These are phyloP conservation scores for Xylaria scruposa DNA, from an alignment of 495 filamentous ascomycete species.

Conservation along the genomic window DNA sequence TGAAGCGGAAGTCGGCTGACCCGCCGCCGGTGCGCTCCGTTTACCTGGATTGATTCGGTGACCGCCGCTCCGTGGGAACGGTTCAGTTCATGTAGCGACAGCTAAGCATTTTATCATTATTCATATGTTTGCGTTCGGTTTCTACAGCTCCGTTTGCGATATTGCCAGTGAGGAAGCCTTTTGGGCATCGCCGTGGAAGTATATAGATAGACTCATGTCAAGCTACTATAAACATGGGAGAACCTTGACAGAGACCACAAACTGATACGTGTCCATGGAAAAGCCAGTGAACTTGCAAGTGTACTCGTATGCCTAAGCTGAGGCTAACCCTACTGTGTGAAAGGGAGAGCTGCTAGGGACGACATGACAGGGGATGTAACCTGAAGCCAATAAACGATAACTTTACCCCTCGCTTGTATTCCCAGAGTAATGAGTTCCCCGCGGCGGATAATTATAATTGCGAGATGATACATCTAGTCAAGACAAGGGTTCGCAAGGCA, in stretches of 20 bases:
- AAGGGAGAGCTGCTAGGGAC: background rate
- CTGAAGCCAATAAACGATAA: background rate
- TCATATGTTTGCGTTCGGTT: background rate
- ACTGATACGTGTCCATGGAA: background rate
- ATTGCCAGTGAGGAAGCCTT: background rate
- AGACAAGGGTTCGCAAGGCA: background rate
- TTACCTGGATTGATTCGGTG: conserved; percentile 1
- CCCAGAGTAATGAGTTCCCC: conserved; percentile 9
- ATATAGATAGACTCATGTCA: too few species aligned
- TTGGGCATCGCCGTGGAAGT: background rate
- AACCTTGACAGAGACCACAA: background rate
- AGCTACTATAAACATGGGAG: background rate
- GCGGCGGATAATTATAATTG: background rate
- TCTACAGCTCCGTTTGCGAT: background rate
- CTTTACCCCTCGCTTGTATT: background rate
- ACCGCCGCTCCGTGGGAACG: conserved; percentile 1
- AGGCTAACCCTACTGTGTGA: background rate
- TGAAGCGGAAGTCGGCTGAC: background rate
- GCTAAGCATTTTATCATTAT: background rate
- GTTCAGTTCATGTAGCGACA: background rate
- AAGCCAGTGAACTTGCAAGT: too few species aligned
- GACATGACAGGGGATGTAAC: background rate
- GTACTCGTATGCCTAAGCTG: background rate
- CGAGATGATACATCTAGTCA: background rate
- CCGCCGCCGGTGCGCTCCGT: conserved; percentile 6